Evolutionary conservation across 106 monocot genomes (phyloP).

Genomic region (Alisma plantagoaquatica): DNA sequence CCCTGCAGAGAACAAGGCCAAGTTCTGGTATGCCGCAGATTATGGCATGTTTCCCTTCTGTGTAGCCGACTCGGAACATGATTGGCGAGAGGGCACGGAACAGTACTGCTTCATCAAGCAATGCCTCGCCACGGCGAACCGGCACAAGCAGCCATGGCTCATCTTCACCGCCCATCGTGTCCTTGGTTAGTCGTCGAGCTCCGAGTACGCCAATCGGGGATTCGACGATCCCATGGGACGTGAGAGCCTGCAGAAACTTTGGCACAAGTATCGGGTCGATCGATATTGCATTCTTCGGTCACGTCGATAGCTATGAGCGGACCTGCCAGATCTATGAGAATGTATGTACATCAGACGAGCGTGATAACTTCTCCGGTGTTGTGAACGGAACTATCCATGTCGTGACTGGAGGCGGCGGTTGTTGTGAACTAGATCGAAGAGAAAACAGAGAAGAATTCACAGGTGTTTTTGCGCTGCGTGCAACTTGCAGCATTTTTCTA

Average conservation of each 20-base stretch:
- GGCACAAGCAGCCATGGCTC: conserved; percentile 11
- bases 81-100: conserved; percentile 12
- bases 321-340: conserved; percentile 13
- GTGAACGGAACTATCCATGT: conserved; percentile 16
- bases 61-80: conserved; percentile 11
- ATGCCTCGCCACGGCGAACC: conserved; percentile 3
- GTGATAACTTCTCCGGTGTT: background rate
- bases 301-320: conserved; percentile 13
- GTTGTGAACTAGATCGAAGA: too few species aligned
- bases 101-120: conserved; percentile 8
- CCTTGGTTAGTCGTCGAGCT: conserved; percentile 10
- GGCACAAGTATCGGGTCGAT: conserved; percentile 21
- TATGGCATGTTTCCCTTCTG: conserved; percentile 12
- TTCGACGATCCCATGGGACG: conserved; percentile 16
- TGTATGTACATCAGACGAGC: conserved; percentile 1
- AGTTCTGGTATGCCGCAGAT: conserved; percentile 10
- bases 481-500: too few species aligned
- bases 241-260: conserved; percentile 7
- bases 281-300: conserved; percentile 12
- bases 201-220: conserved; percentile 1
- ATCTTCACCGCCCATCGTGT: conserved; percentile 14
- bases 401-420: conserved; percentile 7
- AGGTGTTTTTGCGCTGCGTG: too few species aligned
- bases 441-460: too few species aligned
- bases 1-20: conserved; percentile 9